Evolutionary conservation across 129 eudicot genomes (phyloP), one percentile per base, ranked within the genome.

Genomic region (Sambucus nigra): DNA sequence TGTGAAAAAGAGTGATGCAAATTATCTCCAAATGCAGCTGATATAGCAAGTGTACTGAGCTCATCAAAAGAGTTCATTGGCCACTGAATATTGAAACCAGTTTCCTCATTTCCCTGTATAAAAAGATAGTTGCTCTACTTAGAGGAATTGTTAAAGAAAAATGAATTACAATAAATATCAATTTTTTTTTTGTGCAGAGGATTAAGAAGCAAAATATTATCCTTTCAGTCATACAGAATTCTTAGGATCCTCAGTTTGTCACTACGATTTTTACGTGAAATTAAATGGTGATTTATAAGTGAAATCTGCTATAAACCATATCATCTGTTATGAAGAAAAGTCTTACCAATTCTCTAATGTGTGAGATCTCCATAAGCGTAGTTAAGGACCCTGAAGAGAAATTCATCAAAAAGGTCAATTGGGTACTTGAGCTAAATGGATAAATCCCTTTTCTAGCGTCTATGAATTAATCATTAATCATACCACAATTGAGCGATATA

Each of bases 41-140:
- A 24, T 40, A 51, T 53, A 11, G 72, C 53, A 20, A 63, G 25
- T n/a, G 53, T 22, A 56, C 33, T 65, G 11, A 85, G 69, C 25
- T 77, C 83, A 62, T 75, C 76, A 28, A 72, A 55, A 22, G 83
- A 63, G 64, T 67, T 78, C 48, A 77, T 52, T 12, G 78, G 78
- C 79, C 65, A 72, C 12, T 78, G 83, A 42, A 74, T 61, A 26
- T 42, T 53, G 61, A 75, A 72, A 12, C 67, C 45, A 17, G 70
- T 49, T 23, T 81, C 86, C 24, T 80, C 94, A 73, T 75, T 68
- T 60, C 78, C 81, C 83, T 77, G 48, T 42, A 31, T 31, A 40
- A 14, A 7, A 42, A 13, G 19, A 42, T 42, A 42, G 5, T 31
- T 1, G 38, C 38, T 11, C 10, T 31, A 31, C 38, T 31, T 72